Percentiles rank a stretch among this genome's conserved stretches.
Conservation (phyloP, 78 protist genomes). For the Capsaspora owczarzaki region DNA sequence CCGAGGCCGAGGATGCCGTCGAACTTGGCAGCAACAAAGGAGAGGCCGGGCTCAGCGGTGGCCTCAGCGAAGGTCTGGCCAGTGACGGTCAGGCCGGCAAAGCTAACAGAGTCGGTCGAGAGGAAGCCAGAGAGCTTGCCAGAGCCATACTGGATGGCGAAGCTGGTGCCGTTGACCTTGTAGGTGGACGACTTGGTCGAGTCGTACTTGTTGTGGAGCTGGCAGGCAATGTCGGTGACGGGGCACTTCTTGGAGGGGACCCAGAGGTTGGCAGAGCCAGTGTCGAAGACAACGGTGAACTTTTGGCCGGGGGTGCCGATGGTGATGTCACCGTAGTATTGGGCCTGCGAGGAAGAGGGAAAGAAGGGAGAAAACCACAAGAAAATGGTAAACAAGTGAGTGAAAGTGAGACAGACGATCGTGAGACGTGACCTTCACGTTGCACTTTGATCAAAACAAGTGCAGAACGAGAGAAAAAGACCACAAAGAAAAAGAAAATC, state of each 20-base stretch:
- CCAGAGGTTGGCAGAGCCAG: constrained; percentile 95
- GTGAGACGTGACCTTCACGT: background rate
- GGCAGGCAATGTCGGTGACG: constrained; percentile 43
- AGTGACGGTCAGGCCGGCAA: constrained; percentile 62
- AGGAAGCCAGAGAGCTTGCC: constrained; percentile 84
- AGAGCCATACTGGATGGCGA: constrained; percentile 85
- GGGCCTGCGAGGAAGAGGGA: constrained; percentile 49
- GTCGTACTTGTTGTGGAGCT: constrained; percentile 74
- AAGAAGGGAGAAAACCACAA: background rate
- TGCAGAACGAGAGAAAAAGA: background rate
- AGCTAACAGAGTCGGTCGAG: constrained; percentile 55
- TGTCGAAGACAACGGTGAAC: constrained; percentile 90
- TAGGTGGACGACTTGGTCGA: constrained; percentile 59
- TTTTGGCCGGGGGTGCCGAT: constrained; percentile 92
- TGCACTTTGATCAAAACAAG: background rate
- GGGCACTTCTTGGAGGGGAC: constrained; percentile 27
- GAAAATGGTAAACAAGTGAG: background rate
- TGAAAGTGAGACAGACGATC: background rate
- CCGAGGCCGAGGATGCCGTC: constrained; percentile 88
- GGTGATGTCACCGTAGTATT: constrained; percentile 84
- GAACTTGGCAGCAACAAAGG: constrained; percentile 81
- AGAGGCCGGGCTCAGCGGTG: constrained; percentile 75
- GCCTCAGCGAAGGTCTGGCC: constrained; percentile 86
- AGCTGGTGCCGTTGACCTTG: constrained; percentile 65
- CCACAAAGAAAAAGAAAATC: background rate